phyloP scores from a whole-genome alignment of 176 grass and related monocot species.

The Phragmites australis region DNA sequence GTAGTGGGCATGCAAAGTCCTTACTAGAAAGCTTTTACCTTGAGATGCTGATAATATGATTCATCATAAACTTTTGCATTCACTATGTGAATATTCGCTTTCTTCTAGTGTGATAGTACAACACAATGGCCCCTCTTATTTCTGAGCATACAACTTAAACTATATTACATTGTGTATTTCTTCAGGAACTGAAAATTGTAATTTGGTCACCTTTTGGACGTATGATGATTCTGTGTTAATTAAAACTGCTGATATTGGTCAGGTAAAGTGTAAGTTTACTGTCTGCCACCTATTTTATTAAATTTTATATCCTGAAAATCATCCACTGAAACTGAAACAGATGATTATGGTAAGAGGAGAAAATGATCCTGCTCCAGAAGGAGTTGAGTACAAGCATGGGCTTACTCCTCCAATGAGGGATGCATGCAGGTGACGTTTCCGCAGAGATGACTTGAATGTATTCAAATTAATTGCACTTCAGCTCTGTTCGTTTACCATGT shows the following conservation, averaged over 20 bases:
- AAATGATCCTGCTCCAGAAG: conserved; percentile 75
- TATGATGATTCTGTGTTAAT: conserved; percentile 88
- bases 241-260: conserved; percentile 88
- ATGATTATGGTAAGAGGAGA: conserved; percentile 88
- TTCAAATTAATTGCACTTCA: conserved; percentile 25
- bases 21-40: neutral
- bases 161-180: neutral
- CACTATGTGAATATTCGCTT: conserved; percentile 1
- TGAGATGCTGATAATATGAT: neutral
- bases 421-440: conserved; percentile 72
- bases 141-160: neutral
- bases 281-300: conserved; percentile 7
- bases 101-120: neutral
- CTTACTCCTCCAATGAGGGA: conserved; percentile 94
- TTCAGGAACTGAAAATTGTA: neutral
- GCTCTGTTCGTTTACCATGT: conserved; percentile 14
- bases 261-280: conserved; percentile 48
- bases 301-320: conserved; percentile 15
- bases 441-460: conserved; percentile 93
- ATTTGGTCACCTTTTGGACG: conserved; percentile 47
- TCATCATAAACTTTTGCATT: neutral
- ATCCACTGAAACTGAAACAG: conserved; percentile 46
- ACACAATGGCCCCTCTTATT: neutral
- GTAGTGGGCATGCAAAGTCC: neutral
- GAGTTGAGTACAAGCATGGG: conserved; percentile 85